Base-by-base conservation (phyloP, 73 alveolate species). In the Blepharisma stoltei region DNA sequence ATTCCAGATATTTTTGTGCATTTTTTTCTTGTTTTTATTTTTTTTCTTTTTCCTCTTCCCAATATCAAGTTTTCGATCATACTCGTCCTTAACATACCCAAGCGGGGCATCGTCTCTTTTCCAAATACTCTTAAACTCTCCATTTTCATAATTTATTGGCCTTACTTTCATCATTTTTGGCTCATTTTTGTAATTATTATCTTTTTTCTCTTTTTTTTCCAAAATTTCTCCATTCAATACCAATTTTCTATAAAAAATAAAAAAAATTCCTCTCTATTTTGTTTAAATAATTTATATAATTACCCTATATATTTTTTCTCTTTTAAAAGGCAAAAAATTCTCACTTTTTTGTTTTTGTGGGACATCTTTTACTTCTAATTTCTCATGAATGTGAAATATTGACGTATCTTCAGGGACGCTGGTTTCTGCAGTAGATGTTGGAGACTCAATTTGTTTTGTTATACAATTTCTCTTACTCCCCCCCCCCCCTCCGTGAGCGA, bases 1-100 rank as follows among this genome's bases (percentile, higher is more conserved):
- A 52, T 52, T 20, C 66, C 66, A 52, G n/a, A 52, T 20, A 52
- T 52, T 52, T 14, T 11, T 20, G 27, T 11, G 0, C n/a, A 52
- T 11, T 11, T 52, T 11, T 52, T 20, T 52, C 23, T 52, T 52
- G 23, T 52, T 52, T 32, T 32, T 32, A 52, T 52, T 52, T 20
- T 60, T 60, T 25, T 60, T 60, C 46, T 60, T 60, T 38, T 60
- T 60, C 3, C 23, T 14, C 46, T 60, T 60, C 18, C 73, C 73
- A 14, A 18, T 20, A 60, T 60, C 73, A 1, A 60, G 73, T 60
- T 11, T 18, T 14, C 48, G 18, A 60, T 60, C 73, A 25, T 60
- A 60, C 5, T 60, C 73, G 23, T 60, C 73, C 46, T 60, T 60
- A 1, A 60, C 45, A 25, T 18, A 60, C 5, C 73, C 73, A 14